Conservation (phyloP, 495 filamentous ascomycete genomes). For the Aspergillus avenaceus region DNA sequence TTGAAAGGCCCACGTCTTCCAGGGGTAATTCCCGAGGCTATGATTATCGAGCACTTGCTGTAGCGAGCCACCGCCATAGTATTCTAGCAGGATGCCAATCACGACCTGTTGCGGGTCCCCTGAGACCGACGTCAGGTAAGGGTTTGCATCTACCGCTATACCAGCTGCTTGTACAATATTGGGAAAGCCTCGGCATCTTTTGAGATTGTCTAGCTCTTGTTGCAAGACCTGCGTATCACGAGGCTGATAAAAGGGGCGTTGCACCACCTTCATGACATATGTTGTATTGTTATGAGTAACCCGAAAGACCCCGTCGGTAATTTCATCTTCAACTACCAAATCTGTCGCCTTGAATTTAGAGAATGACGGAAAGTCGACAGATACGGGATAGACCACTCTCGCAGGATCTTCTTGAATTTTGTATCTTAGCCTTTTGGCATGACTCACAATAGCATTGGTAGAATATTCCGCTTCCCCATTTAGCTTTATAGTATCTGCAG, state of each 20-base stretch:
- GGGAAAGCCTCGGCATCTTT: slow-evolving; percentile 9
- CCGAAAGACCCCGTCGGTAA: slow-evolving; percentile 11
- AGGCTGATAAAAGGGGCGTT: slow-evolving; percentile 17
- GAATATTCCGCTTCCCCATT: slow-evolving; percentile 1
- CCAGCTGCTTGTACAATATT: slow-evolving; percentile 19
- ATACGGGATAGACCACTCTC: slow-evolving; percentile 12
- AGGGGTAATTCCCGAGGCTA: slow-evolving; percentile 7
- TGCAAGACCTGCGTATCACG: slow-evolving; percentile 16
- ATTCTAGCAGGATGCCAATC: slow-evolving; percentile 15
- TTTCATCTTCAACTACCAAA: slow-evolving; percentile 9
- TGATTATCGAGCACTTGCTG: slow-evolving; percentile 10
- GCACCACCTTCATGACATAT: slow-evolving; percentile 19
- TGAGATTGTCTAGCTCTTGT: slow-evolving; percentile 20
- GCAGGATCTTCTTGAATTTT: slow-evolving; percentile 17
- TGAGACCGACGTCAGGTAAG: slow-evolving; percentile 13
- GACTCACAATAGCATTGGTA: background rate
- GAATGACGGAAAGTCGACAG: slow-evolving; percentile 13
- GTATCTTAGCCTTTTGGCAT: slow-evolving; percentile 6
- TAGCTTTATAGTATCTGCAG: background rate
- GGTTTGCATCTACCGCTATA: slow-evolving; percentile 16
- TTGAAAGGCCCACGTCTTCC: slow-evolving; percentile 25
- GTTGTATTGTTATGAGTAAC: slow-evolving; percentile 7
- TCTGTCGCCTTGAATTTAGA: slow-evolving; percentile 6
- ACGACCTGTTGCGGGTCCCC: slow-evolving; percentile 9
- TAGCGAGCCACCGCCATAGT: slow-evolving; percentile 17